Conservation (phyloP, 257 asterid species). For the Salvia hispanica region DNA sequence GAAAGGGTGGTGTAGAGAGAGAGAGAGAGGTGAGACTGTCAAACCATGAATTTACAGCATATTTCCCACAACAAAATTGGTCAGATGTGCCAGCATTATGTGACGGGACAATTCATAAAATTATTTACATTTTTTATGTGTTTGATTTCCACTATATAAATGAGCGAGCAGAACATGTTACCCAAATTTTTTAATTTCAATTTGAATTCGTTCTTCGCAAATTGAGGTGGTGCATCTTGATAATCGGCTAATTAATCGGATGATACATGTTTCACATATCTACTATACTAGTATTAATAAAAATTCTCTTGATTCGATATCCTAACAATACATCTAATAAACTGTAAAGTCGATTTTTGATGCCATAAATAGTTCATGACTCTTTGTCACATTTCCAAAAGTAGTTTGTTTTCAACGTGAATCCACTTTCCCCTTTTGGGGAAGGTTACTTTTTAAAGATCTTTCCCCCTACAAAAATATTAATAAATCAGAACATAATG, state of each 20-base stretch:
- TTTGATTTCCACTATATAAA: neutral
- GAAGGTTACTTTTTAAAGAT: constrained; percentile 24
- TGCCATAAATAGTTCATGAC: constrained; percentile 15
- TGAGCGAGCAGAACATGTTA: neutral
- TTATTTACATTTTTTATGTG: constrained; percentile 18
- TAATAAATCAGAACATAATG: neutral
- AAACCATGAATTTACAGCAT: constrained; percentile 31
- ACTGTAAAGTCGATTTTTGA: constrained; percentile 19
- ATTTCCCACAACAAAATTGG: constrained; percentile 29
- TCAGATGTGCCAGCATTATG: constrained; percentile 36
- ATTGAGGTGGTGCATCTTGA: no score
- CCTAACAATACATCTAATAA: constrained; percentile 1
- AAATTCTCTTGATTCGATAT: constrained; percentile 15
- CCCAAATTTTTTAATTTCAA: neutral
- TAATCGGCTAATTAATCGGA: no score
- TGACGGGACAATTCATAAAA: constrained; percentile 39
- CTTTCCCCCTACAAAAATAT: neutral
- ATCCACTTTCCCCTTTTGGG: constrained; percentile 22
- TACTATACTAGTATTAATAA: no score
- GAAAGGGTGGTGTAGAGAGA: constrained; percentile 18
- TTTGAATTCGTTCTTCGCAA: no score
- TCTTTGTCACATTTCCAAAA: constrained; percentile 30
- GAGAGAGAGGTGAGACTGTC: constrained; percentile 19
- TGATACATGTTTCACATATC: neutral
- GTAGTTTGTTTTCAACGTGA: constrained; percentile 25